Percentiles rank a stretch among this genome's conserved stretches.
Evolutionary conservation across 495 filamentous ascomycete species (phyloP).

Genomic region (Tetracladium marchalianum): DNA sequence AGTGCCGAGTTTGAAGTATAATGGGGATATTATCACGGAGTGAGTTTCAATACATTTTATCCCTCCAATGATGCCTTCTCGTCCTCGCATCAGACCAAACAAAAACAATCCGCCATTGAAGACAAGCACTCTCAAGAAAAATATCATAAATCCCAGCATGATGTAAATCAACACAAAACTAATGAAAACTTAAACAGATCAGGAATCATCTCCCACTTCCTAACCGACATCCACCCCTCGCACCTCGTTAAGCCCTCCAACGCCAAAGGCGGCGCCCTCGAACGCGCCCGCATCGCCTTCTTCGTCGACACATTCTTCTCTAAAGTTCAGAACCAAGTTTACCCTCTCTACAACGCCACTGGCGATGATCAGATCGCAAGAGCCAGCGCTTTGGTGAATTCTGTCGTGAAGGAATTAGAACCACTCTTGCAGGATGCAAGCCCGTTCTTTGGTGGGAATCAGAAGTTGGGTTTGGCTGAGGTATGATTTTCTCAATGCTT

Average conservation of each 20-base stretch:
- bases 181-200: slow-evolving; percentile 17
- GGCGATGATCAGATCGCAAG: slow-evolving; percentile 28
- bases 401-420: slow-evolving; percentile 64
- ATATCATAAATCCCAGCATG: too few species aligned
- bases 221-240: slow-evolving; percentile 43
- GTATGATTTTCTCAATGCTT: slow-evolving; percentile 32
- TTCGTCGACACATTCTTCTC: slow-evolving; percentile 66
- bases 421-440: slow-evolving; percentile 53
- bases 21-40: slow-evolving; percentile 66
- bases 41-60: slow-evolving; percentile 23
- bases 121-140: too few species aligned
- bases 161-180: too few species aligned
- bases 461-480: slow-evolving; percentile 68
- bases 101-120: too few species aligned
- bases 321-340: slow-evolving; percentile 46
- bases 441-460: slow-evolving; percentile 76
- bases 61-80: too few species aligned
- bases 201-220: slow-evolving; percentile 65
- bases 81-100: too few species aligned
- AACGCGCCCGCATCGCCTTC: slow-evolving; percentile 60
- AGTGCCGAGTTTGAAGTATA: slow-evolving; percentile 63
- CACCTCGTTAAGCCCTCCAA: slow-evolving; percentile 39
- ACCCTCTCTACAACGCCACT: slow-evolving; percentile 29
- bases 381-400: slow-evolving; percentile 32
- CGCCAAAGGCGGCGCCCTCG: slow-evolving; percentile 29